Conservation (phyloP, 441 rosid genomes). For the Daphne laureola region DNA sequence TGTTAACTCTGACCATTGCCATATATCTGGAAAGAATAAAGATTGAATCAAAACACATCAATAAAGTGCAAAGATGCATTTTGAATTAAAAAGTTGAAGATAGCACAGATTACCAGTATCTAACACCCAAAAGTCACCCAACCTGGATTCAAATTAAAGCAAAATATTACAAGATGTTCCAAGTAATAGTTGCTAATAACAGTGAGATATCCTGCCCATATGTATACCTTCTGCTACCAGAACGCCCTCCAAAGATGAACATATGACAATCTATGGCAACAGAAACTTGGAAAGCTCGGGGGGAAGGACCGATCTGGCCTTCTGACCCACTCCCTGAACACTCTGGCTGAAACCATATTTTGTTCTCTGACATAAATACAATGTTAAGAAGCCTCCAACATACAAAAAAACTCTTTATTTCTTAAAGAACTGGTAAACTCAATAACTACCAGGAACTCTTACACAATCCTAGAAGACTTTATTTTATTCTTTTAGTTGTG, state of each 20-base stretch:
- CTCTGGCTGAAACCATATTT: slow-evolving; percentile 86
- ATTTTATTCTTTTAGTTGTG: background rate
- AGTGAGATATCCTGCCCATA: background rate
- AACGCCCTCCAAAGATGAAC: slow-evolving; percentile 96
- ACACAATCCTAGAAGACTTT: background rate
- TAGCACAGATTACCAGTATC: slow-evolving; percentile 64
- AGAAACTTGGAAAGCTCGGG: slow-evolving; percentile 94
- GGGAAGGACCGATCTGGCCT: slow-evolving; percentile 83
- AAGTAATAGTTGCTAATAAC: background rate
- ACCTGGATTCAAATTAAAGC: slow-evolving; percentile 37
- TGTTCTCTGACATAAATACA: slow-evolving; percentile 42
- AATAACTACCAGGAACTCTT: background rate
- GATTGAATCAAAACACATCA: slow-evolving; percentile 9
- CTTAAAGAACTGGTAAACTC: background rate
- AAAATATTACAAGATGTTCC: slow-evolving; percentile 1
- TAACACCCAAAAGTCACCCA: slow-evolving; percentile 97
- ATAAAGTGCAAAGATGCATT: background rate
- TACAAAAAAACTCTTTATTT: background rate
- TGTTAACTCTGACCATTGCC: slow-evolving; percentile 99
- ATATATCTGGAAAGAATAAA: slow-evolving; percentile 58
- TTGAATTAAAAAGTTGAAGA: slow-evolving; percentile 4
- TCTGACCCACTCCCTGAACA: slow-evolving; percentile 80
- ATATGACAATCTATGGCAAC: slow-evolving; percentile 88
- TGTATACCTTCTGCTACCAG: slow-evolving; percentile 61
- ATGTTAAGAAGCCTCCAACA: background rate